A percentile compares a stretch with the other conserved stretches of the same genome.
Conservation (phyloP, 2,329 filamentous ascomycete species). For the Calycina herbarum region DNA sequence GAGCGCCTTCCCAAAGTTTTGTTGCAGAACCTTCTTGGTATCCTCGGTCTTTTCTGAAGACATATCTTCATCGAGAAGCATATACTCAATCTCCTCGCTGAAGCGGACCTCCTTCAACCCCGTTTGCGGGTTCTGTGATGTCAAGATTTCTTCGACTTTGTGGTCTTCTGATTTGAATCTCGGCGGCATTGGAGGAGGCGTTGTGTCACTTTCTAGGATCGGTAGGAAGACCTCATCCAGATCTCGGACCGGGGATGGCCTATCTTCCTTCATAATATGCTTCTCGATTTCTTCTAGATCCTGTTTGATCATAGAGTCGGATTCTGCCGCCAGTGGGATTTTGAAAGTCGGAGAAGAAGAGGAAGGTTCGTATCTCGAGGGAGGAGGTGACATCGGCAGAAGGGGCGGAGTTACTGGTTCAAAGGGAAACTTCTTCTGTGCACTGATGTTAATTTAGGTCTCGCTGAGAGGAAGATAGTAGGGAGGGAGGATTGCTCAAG, state of each 20-base stretch:
- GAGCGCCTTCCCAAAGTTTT: conserved; percentile 28
- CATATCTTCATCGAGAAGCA: conserved; percentile 17
- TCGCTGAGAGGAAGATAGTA: not conserved
- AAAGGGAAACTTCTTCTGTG: conserved; percentile 23
- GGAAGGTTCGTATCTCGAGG: conserved; percentile 29
- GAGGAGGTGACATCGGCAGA: conserved; percentile 24
- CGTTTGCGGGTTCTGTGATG: conserved; percentile 25
- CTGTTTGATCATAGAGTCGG: conserved; percentile 26
- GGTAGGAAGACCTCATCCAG: conserved; percentile 48
- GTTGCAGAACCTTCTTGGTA: conserved; percentile 28
- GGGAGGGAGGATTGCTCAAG: not conserved
- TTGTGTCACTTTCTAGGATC: conserved; percentile 15
- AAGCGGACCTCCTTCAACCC: conserved; percentile 31
- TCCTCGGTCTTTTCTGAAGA: conserved; percentile 11
- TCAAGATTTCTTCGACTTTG: conserved; percentile 36
- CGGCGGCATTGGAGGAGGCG: conserved; percentile 13
- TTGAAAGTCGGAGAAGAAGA: conserved; percentile 28
- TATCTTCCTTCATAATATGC: conserved; percentile 34
- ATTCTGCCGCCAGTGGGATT: conserved; percentile 30
- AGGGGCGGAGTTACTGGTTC: conserved; percentile 37
- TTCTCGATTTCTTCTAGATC: conserved; percentile 33
- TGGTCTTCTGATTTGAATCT: conserved; percentile 24
- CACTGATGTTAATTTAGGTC: not conserved
- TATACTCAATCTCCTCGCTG: conserved; percentile 30
- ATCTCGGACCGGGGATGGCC: conserved; percentile 25